These are phyloP conservation scores for Pichia sp. DNA, from an alignment of 1,139 yeast species.

Conservation along the genomic window DNA sequence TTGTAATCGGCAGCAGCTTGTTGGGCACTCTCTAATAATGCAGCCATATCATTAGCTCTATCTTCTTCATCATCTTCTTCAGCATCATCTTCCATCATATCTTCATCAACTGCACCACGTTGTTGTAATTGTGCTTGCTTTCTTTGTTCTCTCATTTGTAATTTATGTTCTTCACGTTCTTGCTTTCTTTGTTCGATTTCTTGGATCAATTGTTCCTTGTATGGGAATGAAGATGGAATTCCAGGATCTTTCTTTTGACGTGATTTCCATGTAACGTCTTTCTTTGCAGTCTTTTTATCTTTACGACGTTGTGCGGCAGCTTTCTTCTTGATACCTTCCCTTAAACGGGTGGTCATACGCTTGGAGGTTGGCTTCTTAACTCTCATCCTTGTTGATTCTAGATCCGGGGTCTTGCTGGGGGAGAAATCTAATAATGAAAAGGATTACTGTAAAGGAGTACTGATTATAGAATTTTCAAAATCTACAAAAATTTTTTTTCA, in stretches of 20 bases:
- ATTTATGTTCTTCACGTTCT: constrained; percentile 60
- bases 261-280: constrained; percentile 92
- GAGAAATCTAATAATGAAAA: no score
- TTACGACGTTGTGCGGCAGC: constrained; percentile 91
- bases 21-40: constrained; percentile 87
- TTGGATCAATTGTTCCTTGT: constrained; percentile 76
- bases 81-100: constrained; percentile 29
- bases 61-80: constrained; percentile 46
- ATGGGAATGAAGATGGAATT: constrained; percentile 93
- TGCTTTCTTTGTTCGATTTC: constrained; percentile 78
- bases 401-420: no score
- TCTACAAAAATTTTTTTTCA: background rate
- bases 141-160: constrained; percentile 30
- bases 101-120: constrained; percentile 30
- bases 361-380: constrained; percentile 73
- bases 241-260: constrained; percentile 84
- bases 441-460: no score
- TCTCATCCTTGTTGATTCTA: no score
- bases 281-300: constrained; percentile 77
- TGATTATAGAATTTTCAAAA: no score
- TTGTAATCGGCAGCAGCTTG: constrained; percentile 73
- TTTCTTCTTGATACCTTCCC: constrained; percentile 95
- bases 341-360: constrained; percentile 86
- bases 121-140: constrained; percentile 42
- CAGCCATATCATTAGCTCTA: constrained; percentile 60